These are phyloP conservation scores for Diplosphaera chodatii DNA, from an alignment of 139 green algal genomes.

Conservation along the genomic window DNA sequence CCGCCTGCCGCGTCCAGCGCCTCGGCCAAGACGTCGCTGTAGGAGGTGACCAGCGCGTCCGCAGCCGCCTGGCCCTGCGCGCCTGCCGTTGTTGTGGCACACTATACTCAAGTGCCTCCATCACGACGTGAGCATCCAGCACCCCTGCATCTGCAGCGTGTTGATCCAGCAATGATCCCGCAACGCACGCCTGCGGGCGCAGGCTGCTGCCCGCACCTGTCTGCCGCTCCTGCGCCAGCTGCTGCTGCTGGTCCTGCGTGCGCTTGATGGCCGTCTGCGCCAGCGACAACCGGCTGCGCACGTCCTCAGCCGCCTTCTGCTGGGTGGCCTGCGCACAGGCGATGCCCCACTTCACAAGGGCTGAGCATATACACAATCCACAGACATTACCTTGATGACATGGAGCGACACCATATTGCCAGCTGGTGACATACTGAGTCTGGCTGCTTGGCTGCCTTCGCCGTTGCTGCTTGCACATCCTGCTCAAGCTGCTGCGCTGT, in stretches of 20 bases:
- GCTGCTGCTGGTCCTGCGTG: constrained; percentile 20
- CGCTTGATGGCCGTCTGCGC: constrained; percentile 1
- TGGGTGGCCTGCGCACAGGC: background rate
- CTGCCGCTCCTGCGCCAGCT: background rate
- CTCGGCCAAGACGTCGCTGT: constrained; percentile 69
- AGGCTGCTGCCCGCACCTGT: too few species aligned
- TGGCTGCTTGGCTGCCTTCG: constrained; percentile 1
- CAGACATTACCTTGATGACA: too few species aligned
- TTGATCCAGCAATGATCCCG: too few species aligned
- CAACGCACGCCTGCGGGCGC: too few species aligned
- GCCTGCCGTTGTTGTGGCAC: too few species aligned
- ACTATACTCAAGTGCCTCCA: too few species aligned
- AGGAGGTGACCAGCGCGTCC: constrained; percentile 40
- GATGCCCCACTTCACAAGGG: too few species aligned
- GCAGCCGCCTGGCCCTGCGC: too few species aligned
- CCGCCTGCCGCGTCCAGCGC: constrained; percentile 67
- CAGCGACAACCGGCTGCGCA: constrained; percentile 15
- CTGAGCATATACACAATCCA: too few species aligned
- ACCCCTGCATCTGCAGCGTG: too few species aligned
- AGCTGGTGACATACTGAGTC: background rate
- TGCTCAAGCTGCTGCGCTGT: background rate
- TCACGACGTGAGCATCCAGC: too few species aligned
- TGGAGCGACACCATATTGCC: too few species aligned
- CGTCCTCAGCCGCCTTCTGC: constrained; percentile 1
- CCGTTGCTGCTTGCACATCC: constrained; percentile 6